phyloP scores from a whole-genome alignment of 345 rosid genomes.

The Erucastrum elatum region DNA sequence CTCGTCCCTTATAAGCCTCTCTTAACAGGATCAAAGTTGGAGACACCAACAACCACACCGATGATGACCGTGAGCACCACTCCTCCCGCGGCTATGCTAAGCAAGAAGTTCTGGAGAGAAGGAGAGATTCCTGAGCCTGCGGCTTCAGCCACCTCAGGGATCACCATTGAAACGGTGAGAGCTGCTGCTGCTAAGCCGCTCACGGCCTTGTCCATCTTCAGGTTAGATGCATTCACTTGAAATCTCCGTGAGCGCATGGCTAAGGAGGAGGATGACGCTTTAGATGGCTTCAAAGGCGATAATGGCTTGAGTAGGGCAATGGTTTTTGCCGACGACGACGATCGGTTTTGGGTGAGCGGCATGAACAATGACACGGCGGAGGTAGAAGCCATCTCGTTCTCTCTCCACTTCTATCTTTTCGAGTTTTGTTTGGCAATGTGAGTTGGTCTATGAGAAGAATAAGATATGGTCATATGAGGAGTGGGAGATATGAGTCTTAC shows the following conservation, averaged over 20 bases:
- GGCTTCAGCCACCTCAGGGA: too few species aligned
- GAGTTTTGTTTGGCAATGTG: slow-evolving; percentile 7
- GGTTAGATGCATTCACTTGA: too few species aligned
- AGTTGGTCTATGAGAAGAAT: slow-evolving; percentile 8
- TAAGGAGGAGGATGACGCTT: too few species aligned
- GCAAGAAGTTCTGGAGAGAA: slow-evolving; percentile 92
- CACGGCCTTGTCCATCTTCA: too few species aligned
- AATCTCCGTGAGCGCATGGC: too few species aligned
- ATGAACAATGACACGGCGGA: slow-evolving; percentile 57
- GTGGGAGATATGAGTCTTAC: slow-evolving; percentile 3
- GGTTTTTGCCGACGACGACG: slow-evolving; percentile 26
- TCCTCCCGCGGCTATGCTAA: slow-evolving; percentile 76
- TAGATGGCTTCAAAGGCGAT: too few species aligned
- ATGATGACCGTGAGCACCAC: slow-evolving; percentile 54
- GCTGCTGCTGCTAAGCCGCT: too few species aligned
- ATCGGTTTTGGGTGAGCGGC: slow-evolving; percentile 46
- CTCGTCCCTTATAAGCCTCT: slow-evolving; percentile 41
- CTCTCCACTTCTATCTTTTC: background rate
- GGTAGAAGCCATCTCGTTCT: slow-evolving; percentile 39
- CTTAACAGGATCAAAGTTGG: slow-evolving; percentile 70
- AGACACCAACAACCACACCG: slow-evolving; percentile 73
- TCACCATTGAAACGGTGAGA: too few species aligned
- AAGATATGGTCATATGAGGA: slow-evolving; percentile 1
- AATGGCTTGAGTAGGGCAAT: too few species aligned
- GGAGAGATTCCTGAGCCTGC: too few species aligned